phyloP scores from a whole-genome alignment of 1,284 basidiomycete genomes.

The Cutaneotrichosporon spelunceum region DNA sequence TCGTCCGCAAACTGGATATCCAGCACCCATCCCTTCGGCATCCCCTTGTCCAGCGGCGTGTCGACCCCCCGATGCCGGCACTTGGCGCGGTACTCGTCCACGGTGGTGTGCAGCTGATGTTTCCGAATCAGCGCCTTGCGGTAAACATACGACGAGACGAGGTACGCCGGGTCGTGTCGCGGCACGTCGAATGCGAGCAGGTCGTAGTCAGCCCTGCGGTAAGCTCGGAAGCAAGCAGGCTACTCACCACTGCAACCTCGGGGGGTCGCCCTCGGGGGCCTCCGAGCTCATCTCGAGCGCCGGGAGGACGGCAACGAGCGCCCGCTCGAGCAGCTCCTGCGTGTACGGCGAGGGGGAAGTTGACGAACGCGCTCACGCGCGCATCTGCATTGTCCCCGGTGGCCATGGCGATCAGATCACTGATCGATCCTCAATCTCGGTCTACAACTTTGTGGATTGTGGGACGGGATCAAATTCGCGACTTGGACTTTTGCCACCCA shows the following conservation, averaged over 20 bases:
- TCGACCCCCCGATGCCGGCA: slow-evolving; percentile 49
- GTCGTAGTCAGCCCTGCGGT: slow-evolving; percentile 62
- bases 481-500: background rate
- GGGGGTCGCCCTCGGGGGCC: slow-evolving; percentile 35
- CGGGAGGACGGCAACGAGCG: slow-evolving; percentile 55
- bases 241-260: slow-evolving; percentile 47
- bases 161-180: slow-evolving; percentile 53
- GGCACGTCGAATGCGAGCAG: slow-evolving; percentile 72
- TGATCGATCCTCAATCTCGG: too few species aligned
- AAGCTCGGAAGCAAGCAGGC: slow-evolving; percentile 14
- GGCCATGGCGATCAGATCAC: background rate
- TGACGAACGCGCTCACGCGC: slow-evolving; percentile 57
- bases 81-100: slow-evolving; percentile 73
- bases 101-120: slow-evolving; percentile 78
- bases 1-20: slow-evolving; percentile 92
- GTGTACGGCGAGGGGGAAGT: slow-evolving; percentile 79
- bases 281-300: slow-evolving; percentile 37
- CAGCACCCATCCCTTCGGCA: slow-evolving; percentile 80
- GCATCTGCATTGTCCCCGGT: background rate
- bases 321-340: slow-evolving; percentile 62
- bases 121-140: slow-evolving; percentile 93
- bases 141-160: slow-evolving; percentile 83
- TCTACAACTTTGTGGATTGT: background rate
- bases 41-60: slow-evolving; percentile 46
- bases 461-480: background rate